A percentile compares a stretch with the other conserved stretches of the same genome.
These are phyloP conservation scores for Ophiostoma tasmaniense DNA, from an alignment of 2,329 filamentous ascomycete genomes.

Conservation along the genomic window DNA sequence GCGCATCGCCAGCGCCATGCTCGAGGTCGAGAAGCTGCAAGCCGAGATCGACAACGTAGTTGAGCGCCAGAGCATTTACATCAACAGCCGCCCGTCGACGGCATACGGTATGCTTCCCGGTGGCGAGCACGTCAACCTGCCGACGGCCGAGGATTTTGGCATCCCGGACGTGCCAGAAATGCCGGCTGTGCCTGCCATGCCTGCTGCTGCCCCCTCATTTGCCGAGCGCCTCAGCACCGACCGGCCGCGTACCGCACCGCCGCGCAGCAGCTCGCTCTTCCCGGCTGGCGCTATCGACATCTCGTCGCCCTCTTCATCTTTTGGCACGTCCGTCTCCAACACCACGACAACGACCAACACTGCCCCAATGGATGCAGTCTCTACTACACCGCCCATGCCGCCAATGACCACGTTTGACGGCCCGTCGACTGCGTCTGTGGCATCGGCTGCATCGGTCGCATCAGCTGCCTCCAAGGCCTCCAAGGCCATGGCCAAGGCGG, in stretches of 20 bases:
- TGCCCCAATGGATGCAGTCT: not conserved
- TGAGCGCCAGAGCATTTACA: constrained; percentile 52
- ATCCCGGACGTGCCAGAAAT: constrained; percentile 29
- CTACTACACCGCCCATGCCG: not conserved
- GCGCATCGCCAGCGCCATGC: constrained; percentile 47
- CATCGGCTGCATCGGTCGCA: constrained; percentile 20
- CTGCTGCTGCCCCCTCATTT: constrained; percentile 50
- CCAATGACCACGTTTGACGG: not conserved
- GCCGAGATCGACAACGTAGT: constrained; percentile 52
- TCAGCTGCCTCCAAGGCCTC: constrained; percentile 19
- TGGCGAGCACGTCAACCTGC: constrained; percentile 7
- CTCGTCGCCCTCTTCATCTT: not conserved
- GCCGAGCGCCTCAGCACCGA: constrained; percentile 46
- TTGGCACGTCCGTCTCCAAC: not conserved
- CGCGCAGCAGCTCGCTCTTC: constrained; percentile 12
- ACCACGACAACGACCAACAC: not conserved
- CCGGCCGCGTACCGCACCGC: constrained; percentile 30
- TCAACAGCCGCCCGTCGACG: constrained; percentile 45
- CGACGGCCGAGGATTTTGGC: not conserved
- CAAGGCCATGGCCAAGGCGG: constrained; percentile 5
- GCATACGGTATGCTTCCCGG: constrained; percentile 34
- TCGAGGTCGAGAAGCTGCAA: constrained; percentile 51
- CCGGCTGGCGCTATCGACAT: not conserved
- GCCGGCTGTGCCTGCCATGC: constrained; percentile 49
- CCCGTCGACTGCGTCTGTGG: constrained; percentile 10